Evolutionary conservation across 495 filamentous ascomycete species (phyloP).

Genomic region (Daldinia grandis): DNA sequence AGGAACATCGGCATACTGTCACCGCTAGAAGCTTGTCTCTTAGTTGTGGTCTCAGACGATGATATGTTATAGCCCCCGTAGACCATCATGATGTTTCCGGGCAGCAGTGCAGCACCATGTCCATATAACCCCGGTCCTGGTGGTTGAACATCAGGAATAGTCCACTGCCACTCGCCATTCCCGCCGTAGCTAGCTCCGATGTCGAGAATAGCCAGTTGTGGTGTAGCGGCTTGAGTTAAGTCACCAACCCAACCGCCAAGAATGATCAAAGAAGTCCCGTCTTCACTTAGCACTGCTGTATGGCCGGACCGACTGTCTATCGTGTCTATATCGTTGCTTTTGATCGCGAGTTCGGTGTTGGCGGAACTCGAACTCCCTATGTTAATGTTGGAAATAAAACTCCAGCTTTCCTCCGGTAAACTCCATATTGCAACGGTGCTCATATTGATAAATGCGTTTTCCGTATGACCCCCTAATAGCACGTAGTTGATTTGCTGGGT

Average conservation of each 20-base stretch:
- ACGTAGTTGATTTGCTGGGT: slow-evolving; percentile 78
- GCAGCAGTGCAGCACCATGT: slow-evolving; percentile 83
- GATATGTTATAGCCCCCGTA: slow-evolving; percentile 81
- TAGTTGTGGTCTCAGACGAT: slow-evolving; percentile 50
- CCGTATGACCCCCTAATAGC: slow-evolving; percentile 86
- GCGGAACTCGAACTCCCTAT: slow-evolving; percentile 59
- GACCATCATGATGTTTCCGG: slow-evolving; percentile 90
- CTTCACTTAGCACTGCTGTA: slow-evolving; percentile 77
- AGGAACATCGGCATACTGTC: slow-evolving; percentile 71
- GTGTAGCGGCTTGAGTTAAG: slow-evolving; percentile 72
- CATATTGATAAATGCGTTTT: slow-evolving; percentile 89
- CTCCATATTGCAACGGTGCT: slow-evolving; percentile 87
- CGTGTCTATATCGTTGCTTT: slow-evolving; percentile 35
- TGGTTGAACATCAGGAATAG: slow-evolving; percentile 63
- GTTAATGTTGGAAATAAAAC: slow-evolving; percentile 63
- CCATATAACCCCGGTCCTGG: slow-evolving; percentile 73
- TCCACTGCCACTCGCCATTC: slow-evolving; percentile 77
- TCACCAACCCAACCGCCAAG: slow-evolving; percentile 94
- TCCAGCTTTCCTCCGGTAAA: slow-evolving; percentile 86
- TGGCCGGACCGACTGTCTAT: slow-evolving; percentile 88
- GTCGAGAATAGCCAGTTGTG: slow-evolving; percentile 79
- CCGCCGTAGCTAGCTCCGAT: slow-evolving; percentile 76
- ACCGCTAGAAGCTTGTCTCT: slow-evolving; percentile 41
- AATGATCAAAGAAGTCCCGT: slow-evolving; percentile 77
- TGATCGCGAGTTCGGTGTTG: slow-evolving; percentile 43